Base-by-base conservation (phyloP, 371 early-diverging fungal species). In the Syncephalastrum monosporum region DNA sequence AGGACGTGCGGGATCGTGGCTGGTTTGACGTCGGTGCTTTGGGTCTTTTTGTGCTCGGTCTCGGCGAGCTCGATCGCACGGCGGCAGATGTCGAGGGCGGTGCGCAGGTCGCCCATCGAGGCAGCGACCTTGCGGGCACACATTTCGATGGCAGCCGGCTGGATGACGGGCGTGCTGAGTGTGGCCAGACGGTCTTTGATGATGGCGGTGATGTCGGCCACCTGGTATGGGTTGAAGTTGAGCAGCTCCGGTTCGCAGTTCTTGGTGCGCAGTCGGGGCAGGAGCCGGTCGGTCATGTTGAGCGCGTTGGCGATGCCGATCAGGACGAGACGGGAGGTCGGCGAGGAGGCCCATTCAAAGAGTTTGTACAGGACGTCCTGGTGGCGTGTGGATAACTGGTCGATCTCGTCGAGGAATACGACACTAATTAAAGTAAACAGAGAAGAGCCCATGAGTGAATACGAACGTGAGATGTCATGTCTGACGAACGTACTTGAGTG, bases 241-340 rank as follows among this genome's bases (percentile, higher is more conserved):
- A 96, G 69, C 27, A 91, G 67, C 56, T 84, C 67, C 0, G 97
- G 96, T 56, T 84, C 87, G 50, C 91, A 90, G 61, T 87, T 84
- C 64, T 88, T 89, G 16, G 91, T 88, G 56, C 85, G 79, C 45
- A 97, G 77, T n/a, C 95, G 81, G 4, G 96, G 96, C 57, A 96
- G 72, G 48, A 93, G 83, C 10, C 94, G 85, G 57, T 93, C 90
- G 4, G 94, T 93, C 63, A 97, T 74, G 63, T 96, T 92, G 33
- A 97, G 71, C 0, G 95, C 91, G 66, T 97, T 97, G n/a, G 97
- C 93, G 57, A 97, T 96, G n/a, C 97, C 97, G 47, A 97, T 86
- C 42, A 97, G 68, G 0, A 85, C 85, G 49, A 96, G 67, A 0
- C 82, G 79, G 41, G 93, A 89, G 6, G 72, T 60, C 4, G 84